Conservation (phyloP, 148 eudicot species). For the Rhododendron simsii region DNA sequence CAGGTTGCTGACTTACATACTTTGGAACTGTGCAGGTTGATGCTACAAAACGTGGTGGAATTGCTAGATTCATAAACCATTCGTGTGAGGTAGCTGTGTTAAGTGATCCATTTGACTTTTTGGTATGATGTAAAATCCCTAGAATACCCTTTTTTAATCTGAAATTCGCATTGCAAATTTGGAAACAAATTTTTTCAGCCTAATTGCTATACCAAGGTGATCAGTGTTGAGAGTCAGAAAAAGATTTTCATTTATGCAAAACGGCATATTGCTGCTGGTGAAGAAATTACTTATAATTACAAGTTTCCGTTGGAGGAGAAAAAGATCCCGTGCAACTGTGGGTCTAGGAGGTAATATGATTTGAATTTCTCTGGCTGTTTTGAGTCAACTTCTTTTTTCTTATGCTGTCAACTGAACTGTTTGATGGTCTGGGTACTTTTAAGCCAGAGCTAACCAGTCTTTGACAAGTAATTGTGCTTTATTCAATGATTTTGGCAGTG, state of each 20-base stretch:
- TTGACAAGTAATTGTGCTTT: not conserved
- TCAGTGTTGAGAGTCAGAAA: constrained; percentile 91
- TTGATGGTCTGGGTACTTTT: not conserved
- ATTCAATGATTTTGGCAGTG: not conserved
- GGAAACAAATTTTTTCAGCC: constrained; percentile 49
- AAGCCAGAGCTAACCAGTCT: not conserved
- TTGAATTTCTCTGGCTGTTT: not conserved
- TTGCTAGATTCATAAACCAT: constrained; percentile 97
- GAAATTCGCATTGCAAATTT: not conserved
- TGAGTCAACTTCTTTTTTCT: not conserved
- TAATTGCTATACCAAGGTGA: constrained; percentile 95
- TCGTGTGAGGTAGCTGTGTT: constrained; percentile 80
- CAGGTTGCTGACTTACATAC: not conserved
- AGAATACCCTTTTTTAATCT: not conserved
- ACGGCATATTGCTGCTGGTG: constrained; percentile 80
- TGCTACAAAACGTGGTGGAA: constrained; percentile 99
- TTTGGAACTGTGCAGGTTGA: constrained; percentile 61
- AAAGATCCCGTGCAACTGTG: constrained; percentile 91
- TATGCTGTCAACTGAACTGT: not conserved
- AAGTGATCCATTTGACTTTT: not conserved
- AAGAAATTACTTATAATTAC: constrained; percentile 92
- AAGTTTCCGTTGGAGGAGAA: constrained; percentile 94
- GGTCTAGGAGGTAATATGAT: constrained; percentile 65
- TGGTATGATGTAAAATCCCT: not conserved
- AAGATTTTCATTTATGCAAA: constrained; percentile 96